phyloP scores from a whole-genome alignment of 805 yeast genomes.

The Metschnikowia koreensis region DNA sequence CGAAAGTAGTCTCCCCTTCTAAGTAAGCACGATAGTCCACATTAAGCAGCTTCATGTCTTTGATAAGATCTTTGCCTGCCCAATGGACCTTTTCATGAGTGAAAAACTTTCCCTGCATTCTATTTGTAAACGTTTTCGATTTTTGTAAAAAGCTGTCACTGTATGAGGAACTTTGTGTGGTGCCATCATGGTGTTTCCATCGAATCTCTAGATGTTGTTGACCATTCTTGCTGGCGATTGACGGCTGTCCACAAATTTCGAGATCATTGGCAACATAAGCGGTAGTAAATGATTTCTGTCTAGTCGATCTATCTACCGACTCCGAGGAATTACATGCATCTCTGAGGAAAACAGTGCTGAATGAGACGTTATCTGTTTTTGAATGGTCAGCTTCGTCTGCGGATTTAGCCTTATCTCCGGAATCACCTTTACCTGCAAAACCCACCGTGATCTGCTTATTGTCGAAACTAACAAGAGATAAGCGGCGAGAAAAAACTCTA shows the following conservation, averaged over 20 bases:
- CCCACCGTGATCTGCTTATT: slow-evolving; percentile 25
- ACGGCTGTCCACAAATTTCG: slow-evolving; percentile 35
- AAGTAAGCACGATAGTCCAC: slow-evolving; percentile 42
- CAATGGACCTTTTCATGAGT: slow-evolving; percentile 37
- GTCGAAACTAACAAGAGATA: slow-evolving; percentile 17
- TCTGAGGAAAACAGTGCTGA: slow-evolving; percentile 56
- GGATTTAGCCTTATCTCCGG: neutral
- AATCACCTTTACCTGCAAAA: slow-evolving; percentile 18
- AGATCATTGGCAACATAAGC: slow-evolving; percentile 41
- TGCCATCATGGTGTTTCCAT: slow-evolving; percentile 32
- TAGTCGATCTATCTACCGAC: slow-evolving; percentile 54
- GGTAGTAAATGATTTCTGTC: slow-evolving; percentile 67
- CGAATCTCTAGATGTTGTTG: slow-evolving; percentile 37
- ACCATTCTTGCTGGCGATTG: slow-evolving; percentile 22
- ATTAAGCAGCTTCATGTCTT: slow-evolving; percentile 19
- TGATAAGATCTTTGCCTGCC: slow-evolving; percentile 32
- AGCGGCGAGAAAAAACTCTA: neutral
- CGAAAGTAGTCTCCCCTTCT: slow-evolving; percentile 29
- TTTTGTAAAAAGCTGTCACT: slow-evolving; percentile 46
- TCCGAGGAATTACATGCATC: slow-evolving; percentile 54
- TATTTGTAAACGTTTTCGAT: slow-evolving; percentile 33
- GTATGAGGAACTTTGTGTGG: slow-evolving; percentile 34
- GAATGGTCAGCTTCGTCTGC: neutral
- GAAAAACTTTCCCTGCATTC: slow-evolving; percentile 37
- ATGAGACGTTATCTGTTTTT: slow-evolving; percentile 25